Evolutionary conservation across 495 filamentous ascomycete species (phyloP).

Genomic region (Xanthoparmelia taractica): DNA sequence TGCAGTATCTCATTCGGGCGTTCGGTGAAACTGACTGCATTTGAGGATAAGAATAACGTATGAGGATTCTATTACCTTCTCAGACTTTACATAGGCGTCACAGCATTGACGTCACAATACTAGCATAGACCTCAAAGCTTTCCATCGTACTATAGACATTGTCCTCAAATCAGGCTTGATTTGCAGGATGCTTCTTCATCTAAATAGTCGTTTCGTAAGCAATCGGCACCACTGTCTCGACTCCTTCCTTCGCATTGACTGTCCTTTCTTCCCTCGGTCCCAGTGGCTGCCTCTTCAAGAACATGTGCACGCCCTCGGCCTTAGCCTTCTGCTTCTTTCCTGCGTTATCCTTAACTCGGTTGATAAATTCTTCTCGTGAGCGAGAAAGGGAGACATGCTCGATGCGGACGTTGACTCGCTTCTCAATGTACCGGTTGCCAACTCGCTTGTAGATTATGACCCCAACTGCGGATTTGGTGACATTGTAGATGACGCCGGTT

Average conservation of each 20-base stretch:
- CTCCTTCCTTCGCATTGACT: conserved; percentile 64
- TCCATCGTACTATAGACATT: not conserved
- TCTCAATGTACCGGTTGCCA: conserved; percentile 97
- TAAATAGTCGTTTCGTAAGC: conserved; percentile 98
- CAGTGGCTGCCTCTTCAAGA: conserved; percentile 84
- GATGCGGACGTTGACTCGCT: conserved; percentile 96
- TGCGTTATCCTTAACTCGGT: conserved; percentile 92
- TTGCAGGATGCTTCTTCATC: conserved; percentile 26
- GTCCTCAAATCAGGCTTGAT: not conserved
- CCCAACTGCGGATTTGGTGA: conserved; percentile 89
- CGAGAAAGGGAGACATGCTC: conserved; percentile 94
- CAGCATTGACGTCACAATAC: not conserved
- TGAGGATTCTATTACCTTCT: not conserved
- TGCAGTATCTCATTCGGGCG: not conserved
- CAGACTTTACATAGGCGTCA: not conserved
- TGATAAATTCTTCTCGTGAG: conserved; percentile 90
- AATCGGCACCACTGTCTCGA: conserved; percentile 85
- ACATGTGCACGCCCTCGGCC: conserved; percentile 71
- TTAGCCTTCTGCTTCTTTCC: conserved; percentile 86
- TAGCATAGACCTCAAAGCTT: not conserved
- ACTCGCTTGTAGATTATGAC: conserved; percentile 99
- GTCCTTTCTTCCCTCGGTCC: conserved; percentile 72
- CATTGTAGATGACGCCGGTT: conserved; percentile 97
- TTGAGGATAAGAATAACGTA: not conserved
- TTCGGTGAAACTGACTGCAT: not conserved